phyloP scores from a whole-genome alignment of 345 rosid species.

The Eutrema yunnanense region DNA sequence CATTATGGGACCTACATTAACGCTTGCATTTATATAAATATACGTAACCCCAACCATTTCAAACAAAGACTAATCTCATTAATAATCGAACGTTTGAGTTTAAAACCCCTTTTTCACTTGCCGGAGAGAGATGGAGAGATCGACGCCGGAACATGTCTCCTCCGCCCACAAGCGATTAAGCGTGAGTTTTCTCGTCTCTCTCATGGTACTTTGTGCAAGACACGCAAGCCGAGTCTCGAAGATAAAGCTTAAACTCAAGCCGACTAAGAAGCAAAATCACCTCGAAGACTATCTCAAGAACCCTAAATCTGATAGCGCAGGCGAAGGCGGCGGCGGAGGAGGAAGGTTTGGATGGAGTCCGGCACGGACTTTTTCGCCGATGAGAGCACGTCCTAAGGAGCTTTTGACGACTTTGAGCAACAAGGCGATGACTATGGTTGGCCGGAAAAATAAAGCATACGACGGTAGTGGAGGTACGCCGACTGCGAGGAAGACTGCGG shows the following conservation, averaged over 20 bases:
- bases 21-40: conserved; percentile 14
- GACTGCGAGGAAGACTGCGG: conserved; percentile 9
- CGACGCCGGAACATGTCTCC: conserved; percentile 26
- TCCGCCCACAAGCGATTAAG: conserved; percentile 34
- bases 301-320: neutral
- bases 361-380: conserved; percentile 28
- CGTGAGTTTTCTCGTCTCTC: conserved; percentile 36
- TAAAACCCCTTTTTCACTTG: neutral
- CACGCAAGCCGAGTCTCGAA: conserved; percentile 44
- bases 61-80: neutral
- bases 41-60: neutral
- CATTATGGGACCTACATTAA: neutral
- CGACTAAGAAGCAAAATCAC: conserved; percentile 3
- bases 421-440: conserved; percentile 46
- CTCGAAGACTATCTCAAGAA: conserved; percentile 23
- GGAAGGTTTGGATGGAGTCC: conserved; percentile 31
- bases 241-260: conserved; percentile 34
- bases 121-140: conserved; percentile 14
- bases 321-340: neutral
- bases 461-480: conserved; percentile 7
- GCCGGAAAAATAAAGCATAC: conserved; percentile 24
- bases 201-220: conserved; percentile 54
- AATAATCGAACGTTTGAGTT: neutral
- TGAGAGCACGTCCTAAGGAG: conserved; percentile 41
- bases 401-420: conserved; percentile 46